Conservation (phyloP, 805 yeast genomes). For the Ogataea corticis region DNA sequence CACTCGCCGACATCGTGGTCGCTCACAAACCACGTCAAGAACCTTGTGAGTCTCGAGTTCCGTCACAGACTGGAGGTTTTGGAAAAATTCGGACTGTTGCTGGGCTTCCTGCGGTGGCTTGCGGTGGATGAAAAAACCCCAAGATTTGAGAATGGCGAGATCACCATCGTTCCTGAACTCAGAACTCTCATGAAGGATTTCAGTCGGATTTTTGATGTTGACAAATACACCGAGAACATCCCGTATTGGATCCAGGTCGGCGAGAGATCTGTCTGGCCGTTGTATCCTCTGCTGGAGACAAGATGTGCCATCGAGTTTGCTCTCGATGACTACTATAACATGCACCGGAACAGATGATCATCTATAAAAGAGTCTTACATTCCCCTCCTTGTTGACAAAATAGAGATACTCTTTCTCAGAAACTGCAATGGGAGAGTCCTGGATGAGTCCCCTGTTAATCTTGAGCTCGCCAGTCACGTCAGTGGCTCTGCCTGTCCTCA, state of each 20-base stretch:
- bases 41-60: constrained; percentile 70
- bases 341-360: constrained; percentile 32
- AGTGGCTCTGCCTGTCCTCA: constrained; percentile 77
- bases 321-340: constrained; percentile 68
- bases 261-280: constrained; percentile 91
- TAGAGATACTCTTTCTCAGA: constrained; percentile 66
- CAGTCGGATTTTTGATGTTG: constrained; percentile 76
- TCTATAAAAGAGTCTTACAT: constrained; percentile 45
- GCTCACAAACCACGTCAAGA: constrained; percentile 38
- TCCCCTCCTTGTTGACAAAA: constrained; percentile 55
- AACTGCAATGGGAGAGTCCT: constrained; percentile 27
- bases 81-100: constrained; percentile 74
- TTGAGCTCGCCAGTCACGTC: constrained; percentile 77
- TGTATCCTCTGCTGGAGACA: constrained; percentile 79
- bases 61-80: constrained; percentile 81
- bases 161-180: constrained; percentile 87
- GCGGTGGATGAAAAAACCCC: constrained; percentile 89
- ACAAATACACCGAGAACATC: constrained; percentile 66
- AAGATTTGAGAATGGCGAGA: constrained; percentile 69
- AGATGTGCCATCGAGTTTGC: constrained; percentile 89
- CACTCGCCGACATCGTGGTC: constrained; percentile 49
- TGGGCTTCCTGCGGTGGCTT: constrained; percentile 67
- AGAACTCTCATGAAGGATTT: constrained; percentile 68
- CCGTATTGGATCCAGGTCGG: constrained; percentile 91
- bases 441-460: constrained; percentile 55